These are phyloP conservation scores for Eleusine indica DNA, from an alignment of 176 grass and related monocot genomes.

Conservation along the genomic window DNA sequence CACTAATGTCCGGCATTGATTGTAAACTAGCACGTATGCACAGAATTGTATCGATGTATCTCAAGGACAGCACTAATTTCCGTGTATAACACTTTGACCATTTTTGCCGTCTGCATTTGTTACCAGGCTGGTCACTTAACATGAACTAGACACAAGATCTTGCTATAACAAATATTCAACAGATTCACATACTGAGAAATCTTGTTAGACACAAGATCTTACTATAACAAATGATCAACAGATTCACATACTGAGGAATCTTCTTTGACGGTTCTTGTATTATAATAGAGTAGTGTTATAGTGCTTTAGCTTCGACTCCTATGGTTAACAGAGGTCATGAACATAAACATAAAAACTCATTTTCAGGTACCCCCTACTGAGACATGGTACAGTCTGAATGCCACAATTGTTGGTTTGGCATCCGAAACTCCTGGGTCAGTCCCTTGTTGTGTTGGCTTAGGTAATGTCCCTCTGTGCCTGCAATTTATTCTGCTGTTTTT, in stretches of 20 bases:
- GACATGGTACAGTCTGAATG: constrained; percentile 85
- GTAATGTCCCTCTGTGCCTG: constrained; percentile 43
- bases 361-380: constrained; percentile 70
- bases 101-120: not conserved
- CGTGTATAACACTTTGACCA: not conserved
- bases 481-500: not conserved
- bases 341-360: constrained; percentile 1
- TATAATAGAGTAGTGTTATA: not conserved
- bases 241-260: not conserved
- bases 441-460: constrained; percentile 78
- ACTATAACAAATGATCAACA: not conserved
- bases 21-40: not conserved
- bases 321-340: not conserved
- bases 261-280: not conserved
- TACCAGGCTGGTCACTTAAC: not conserved
- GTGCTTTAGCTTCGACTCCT: not conserved
- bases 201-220: not conserved
- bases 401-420: constrained; percentile 72
- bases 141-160: not conserved
- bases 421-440: constrained; percentile 35
- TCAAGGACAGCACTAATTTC: not conserved
- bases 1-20: constrained; percentile 3
- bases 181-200: not conserved
- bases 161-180: not conserved
- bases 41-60: not conserved